Evolutionary conservation across 495 filamentous ascomycete genomes (phyloP).

Genomic region (Tuber indicum): DNA sequence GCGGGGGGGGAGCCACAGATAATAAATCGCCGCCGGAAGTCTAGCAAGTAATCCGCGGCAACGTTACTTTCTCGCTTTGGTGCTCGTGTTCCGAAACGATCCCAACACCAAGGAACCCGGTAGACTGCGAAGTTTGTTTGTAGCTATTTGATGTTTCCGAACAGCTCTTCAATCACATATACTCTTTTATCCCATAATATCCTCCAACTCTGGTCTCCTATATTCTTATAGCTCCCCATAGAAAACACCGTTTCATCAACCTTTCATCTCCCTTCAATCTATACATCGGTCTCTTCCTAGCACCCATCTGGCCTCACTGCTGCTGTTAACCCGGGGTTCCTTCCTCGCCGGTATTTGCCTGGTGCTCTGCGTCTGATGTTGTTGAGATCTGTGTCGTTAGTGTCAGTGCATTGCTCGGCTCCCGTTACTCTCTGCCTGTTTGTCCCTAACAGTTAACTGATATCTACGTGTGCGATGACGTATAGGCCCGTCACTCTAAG

Average conservation of each 20-base stretch:
- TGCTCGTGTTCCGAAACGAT: background rate
- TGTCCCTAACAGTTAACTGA: background rate
- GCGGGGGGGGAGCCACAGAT: background rate
- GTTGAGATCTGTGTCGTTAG: constrained; percentile 31
- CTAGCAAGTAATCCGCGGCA: constrained; percentile 1
- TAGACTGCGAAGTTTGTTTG: background rate
- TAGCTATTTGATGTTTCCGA: background rate
- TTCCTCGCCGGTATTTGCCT: background rate
- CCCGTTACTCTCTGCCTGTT: background rate
- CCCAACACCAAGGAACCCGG: background rate
- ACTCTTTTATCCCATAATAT: background rate
- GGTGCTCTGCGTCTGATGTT: constrained; percentile 15
- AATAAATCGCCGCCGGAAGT: background rate
- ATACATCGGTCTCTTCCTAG: background rate
- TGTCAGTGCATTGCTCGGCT: constrained; percentile 18
- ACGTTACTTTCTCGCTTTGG: background rate
- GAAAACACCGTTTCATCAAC: background rate
- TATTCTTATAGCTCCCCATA: background rate
- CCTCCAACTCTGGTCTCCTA: constrained; percentile 12
- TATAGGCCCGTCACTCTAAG: constrained; percentile 75
- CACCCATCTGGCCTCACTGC: background rate
- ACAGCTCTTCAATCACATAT: background rate
- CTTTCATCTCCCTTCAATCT: constrained; percentile 5
- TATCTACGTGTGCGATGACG: background rate
- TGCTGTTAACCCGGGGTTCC: background rate